A percentile compares a stretch with the other conserved stretches of the same genome.
These are phyloP conservation scores for Rosa chinensis DNA, from an alignment of 306 rosid species.

Conservation along the genomic window DNA sequence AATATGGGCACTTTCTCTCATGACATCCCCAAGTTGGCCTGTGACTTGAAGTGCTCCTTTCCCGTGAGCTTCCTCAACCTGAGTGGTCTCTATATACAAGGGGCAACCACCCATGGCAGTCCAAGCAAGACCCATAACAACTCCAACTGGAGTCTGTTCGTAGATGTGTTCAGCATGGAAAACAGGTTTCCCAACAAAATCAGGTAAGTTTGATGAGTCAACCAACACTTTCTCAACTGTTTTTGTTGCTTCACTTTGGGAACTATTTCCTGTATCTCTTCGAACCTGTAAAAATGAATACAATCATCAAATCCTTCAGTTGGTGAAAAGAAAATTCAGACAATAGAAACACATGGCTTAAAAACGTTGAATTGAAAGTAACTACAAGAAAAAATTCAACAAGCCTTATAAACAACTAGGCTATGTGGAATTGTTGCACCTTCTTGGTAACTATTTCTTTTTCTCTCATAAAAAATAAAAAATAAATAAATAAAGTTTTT, in stretches of 20 bases:
- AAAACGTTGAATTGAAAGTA: background rate
- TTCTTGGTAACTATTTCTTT: background rate
- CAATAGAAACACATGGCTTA: slow-evolving; percentile 15
- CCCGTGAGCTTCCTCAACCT: slow-evolving; percentile 77
- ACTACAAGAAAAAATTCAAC: background rate
- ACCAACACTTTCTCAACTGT: slow-evolving; percentile 53
- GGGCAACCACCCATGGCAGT: slow-evolving; percentile 99
- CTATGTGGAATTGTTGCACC: background rate
- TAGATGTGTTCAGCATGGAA: slow-evolving; percentile 95
- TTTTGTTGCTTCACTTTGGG: slow-evolving; percentile 36
- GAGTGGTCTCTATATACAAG: slow-evolving; percentile 81
- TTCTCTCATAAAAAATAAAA: no score
- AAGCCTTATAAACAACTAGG: background rate
- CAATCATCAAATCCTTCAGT: slow-evolving; percentile 15
- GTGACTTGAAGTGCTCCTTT: slow-evolving; percentile 76
- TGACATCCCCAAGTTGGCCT: slow-evolving; percentile 97
- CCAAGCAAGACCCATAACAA: slow-evolving; percentile 99
- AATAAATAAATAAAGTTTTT: no score
- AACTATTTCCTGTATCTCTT: slow-evolving; percentile 33
- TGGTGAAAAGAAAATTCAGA: slow-evolving; percentile 7
- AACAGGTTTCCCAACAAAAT: slow-evolving; percentile 93
- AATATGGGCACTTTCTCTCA: slow-evolving; percentile 98
- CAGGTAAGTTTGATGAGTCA: slow-evolving; percentile 59
- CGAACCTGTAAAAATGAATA: slow-evolving; percentile 46
- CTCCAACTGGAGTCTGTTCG: slow-evolving; percentile 80